Evolutionary conservation across 129 eudicot genomes (phyloP), one percentile per base, ranked within the genome.

Genomic region (Escallonia rubra): DNA sequence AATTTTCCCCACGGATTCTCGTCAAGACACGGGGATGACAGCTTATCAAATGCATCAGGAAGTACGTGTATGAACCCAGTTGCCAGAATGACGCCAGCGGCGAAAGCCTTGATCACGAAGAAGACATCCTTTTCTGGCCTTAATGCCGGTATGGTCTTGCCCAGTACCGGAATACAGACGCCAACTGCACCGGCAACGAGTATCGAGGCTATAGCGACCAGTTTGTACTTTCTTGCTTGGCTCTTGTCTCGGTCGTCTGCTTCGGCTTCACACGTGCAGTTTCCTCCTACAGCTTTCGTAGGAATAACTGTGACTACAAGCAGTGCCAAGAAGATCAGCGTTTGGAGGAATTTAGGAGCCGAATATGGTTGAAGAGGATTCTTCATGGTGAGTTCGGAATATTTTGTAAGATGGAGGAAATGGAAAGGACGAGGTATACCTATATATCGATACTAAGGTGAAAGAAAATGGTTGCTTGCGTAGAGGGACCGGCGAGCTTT

Each of bases 41-140:
- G 68, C 42, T 44, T 70, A 9, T 73, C 67, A 34, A 83, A 83
- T 7, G 89, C 85, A 42, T 83, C 85, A 0, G 89, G 89, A 8
- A 83, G 77, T 44, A 83, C 64, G 69, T 83, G 88, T 6, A 83
- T 65, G 59, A 75, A 83, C 10, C 88, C 84, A 2, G 85, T 83
- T 3, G 88, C 78, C 66, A 83, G 45, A 43, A 83, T 83, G 13
- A 83, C 80, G 14, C 89, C 89, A 0, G 89, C 89, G 0, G 85
- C 85, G 60, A 83, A 84, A 2, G 85, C 76, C 61, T 84, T 84
- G 13, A 84, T 55, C 0, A 77, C 12, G 53, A 80, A 80, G 70
- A 80, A 84, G 4, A 73, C 50, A 8, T 76, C 71, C 49, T 58
- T 83, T 13, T 80, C 83, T 2, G 85, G 85, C 41, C 76, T 44